Base-by-base conservation (phyloP, 2,329 filamentous ascomycete genomes). In the Aspergillus ochraceus region DNA sequence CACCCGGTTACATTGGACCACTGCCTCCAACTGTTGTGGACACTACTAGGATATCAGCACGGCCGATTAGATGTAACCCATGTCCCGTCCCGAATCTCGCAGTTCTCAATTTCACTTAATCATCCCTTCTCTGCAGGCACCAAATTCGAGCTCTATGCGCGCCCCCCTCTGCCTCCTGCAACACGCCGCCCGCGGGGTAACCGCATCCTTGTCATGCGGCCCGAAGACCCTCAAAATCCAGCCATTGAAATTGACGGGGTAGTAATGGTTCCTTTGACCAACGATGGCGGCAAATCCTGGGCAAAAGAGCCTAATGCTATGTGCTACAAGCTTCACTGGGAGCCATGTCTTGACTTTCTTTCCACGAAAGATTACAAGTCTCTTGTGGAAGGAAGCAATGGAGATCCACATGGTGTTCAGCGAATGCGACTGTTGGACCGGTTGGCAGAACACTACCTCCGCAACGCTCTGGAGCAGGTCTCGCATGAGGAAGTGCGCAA, bases 311-410 rank as follows among this genome's bases (percentile, higher is more conserved):
- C 30, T 3, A 14, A 45, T 10, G 51, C 51, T 3, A 22, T 45
- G 14, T 19, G 29, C 30, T 53, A 39, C 14, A 53, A 53, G 22
- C n/a, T 53, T 19, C 51, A 53, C 12, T 53, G 51, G 51, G 51
- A 53, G 32, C 51, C 51, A 3, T 53, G 51, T n/a, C 36, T 53
- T 14, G 51, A 53, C 17, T 36, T 53, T n/a, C 51, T 53, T n/a
- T 24, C 51, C 17, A 24, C 30, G 1, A 32, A 42, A 10, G 22
- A 42, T 19, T 53, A 39, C 30, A 45, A 45, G 8, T 12, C n/a
- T 6, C 17, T 42, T 5, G 19, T 24, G 4, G 19, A 12, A 11
- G 19, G 6, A 53, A 42, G 51, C 9, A 12, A 17, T 11, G 32
- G 11, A 4, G 30, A 53, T 45, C 8, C 14, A 6, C 51, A 53